Percentiles rank a stretch among this genome's conserved stretches.
These are phyloP conservation scores for Coemansia sp. DNA, from an alignment of 192 early-diverging fungal genomes.

Conservation along the genomic window DNA sequence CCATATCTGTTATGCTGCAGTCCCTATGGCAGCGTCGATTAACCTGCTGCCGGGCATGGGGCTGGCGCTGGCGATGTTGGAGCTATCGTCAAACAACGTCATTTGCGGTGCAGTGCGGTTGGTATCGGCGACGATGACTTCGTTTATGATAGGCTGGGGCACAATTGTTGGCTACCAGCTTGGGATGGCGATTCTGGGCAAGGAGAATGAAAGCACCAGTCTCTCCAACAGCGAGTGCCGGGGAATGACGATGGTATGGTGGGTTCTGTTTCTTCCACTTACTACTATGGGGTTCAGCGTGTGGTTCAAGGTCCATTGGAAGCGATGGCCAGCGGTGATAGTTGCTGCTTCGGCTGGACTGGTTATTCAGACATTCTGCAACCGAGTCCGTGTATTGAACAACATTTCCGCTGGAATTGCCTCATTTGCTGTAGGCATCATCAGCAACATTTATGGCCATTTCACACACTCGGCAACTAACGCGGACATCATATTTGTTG, in stretches of 20 bases:
- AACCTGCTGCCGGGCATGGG: conserved; percentile 68
- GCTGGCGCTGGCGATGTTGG: conserved; percentile 76
- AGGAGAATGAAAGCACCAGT: conserved; percentile 6
- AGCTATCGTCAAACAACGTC: conserved; percentile 78
- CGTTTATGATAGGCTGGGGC: conserved; percentile 71
- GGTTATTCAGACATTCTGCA: conserved; percentile 60
- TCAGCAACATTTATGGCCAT: conserved; percentile 70
- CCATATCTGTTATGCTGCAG: conserved; percentile 60
- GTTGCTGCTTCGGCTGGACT: conserved; percentile 64
- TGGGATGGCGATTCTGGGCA: conserved; percentile 56
- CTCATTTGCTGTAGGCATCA: conserved; percentile 72
- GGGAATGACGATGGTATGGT: conserved; percentile 46
- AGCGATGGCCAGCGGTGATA: conserved; percentile 69
- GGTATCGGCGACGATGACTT: conserved; percentile 72
- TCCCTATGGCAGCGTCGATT: conserved; percentile 59
- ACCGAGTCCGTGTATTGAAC: conserved; percentile 50
- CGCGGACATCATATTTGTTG: conserved; percentile 67
- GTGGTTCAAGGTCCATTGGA: conserved; percentile 54
- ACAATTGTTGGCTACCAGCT: conserved; percentile 59
- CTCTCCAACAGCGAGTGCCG: conserved; percentile 17
- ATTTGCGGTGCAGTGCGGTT: conserved; percentile 79
- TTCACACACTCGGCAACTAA: conserved; percentile 60
- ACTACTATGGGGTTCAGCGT: conserved; percentile 55
- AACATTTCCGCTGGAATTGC: conserved; percentile 61
- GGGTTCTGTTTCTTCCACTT: conserved; percentile 56